Percentiles rank a stretch among this genome's conserved stretches.
Evolutionary conservation across 2,329 filamentous ascomycete species (phyloP).

Genomic region (Hawksworthiomyces lignivorus): DNA sequence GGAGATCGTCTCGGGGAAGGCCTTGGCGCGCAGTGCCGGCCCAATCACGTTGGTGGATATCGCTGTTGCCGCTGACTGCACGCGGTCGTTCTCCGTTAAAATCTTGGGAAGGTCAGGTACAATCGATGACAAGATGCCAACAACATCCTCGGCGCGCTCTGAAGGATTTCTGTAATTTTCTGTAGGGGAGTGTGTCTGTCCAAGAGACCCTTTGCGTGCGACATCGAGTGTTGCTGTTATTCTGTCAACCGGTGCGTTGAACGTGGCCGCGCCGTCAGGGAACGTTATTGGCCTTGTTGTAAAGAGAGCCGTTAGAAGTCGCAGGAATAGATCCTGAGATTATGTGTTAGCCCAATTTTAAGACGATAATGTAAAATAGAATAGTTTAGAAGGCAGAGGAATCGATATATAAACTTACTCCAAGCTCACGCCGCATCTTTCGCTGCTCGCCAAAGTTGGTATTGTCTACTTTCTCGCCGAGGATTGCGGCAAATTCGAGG

Average conservation of each 20-base stretch:
- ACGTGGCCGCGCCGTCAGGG: slow-evolving; percentile 39
- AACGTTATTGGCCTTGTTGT: slow-evolving; percentile 77
- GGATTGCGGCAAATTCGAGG: slow-evolving; percentile 78
- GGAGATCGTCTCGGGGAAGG: slow-evolving; percentile 79
- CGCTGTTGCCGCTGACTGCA: slow-evolving; percentile 66
- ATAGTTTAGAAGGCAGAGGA: neutral
- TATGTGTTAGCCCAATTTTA: slow-evolving; percentile 18
- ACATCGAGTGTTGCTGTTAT: slow-evolving; percentile 21
- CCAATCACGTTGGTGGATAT: slow-evolving; percentile 80
- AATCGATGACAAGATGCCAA: slow-evolving; percentile 70
- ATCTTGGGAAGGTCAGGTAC: slow-evolving; percentile 76
- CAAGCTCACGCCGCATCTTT: slow-evolving; percentile 83
- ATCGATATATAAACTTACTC: slow-evolving; percentile 57
- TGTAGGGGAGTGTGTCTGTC: slow-evolving; percentile 16
- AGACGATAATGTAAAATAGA: neutral
- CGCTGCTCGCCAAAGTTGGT: slow-evolving; percentile 94
- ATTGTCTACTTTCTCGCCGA: slow-evolving; percentile 94
- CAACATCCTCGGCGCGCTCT: slow-evolving; percentile 62
- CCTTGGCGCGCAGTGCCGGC: slow-evolving; percentile 73
- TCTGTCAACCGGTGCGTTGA: slow-evolving; percentile 28
- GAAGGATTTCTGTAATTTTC: slow-evolving; percentile 21
- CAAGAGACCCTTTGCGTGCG: slow-evolving; percentile 24
- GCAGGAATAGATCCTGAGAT: slow-evolving; percentile 73
- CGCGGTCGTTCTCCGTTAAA: slow-evolving; percentile 76
- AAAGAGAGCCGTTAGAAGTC: slow-evolving; percentile 86